Evolutionary conservation across 2,329 filamentous ascomycete species (phyloP).

Genomic region (Chaetomium sp.): DNA sequence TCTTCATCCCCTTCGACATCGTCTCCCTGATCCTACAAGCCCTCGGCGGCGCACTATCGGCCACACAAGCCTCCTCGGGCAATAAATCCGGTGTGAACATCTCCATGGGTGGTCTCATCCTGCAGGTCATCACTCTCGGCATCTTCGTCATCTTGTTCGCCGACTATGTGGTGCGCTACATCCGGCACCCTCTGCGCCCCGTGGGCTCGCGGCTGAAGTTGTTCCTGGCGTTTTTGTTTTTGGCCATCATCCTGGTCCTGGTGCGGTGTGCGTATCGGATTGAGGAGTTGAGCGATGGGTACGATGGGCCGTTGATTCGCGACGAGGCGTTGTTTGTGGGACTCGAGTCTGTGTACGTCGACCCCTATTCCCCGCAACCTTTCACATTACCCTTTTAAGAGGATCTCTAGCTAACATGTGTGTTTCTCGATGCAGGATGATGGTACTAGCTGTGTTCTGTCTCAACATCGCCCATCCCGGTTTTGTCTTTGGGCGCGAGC

Average conservation of each 20-base stretch:
- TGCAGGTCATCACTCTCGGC: slow-evolving; percentile 44
- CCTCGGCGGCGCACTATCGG: slow-evolving; percentile 41
- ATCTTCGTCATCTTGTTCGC: slow-evolving; percentile 38
- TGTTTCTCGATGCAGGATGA: too few relatives aligned
- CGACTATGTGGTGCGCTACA: slow-evolving; percentile 34
- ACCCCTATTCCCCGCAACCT: too few relatives aligned
- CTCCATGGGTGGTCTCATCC: slow-evolving; percentile 44
- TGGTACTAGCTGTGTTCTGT: too few relatives aligned
- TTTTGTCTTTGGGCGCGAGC: too few relatives aligned
- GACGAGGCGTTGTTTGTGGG: slow-evolving; percentile 43
- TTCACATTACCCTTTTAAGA: too few relatives aligned
- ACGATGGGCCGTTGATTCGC: slow-evolving; percentile 42
- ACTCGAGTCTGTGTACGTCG: slow-evolving; percentile 36
- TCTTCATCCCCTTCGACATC: slow-evolving; percentile 44
- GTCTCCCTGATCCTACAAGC: slow-evolving; percentile 47
- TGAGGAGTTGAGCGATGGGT: slow-evolving; percentile 52
- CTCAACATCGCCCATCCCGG: too few relatives aligned
- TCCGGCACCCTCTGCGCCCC: slow-evolving; percentile 5
- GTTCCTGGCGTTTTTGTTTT: slow-evolving; percentile 44
- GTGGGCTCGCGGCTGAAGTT: slow-evolving; percentile 33
- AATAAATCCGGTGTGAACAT: slow-evolving; percentile 38
- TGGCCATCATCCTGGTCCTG: slow-evolving; percentile 50
- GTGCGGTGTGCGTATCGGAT: slow-evolving; percentile 53
- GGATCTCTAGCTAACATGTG: too few relatives aligned
- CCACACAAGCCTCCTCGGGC: slow-evolving; percentile 31